Evolutionary conservation across 2,329 filamentous ascomycete genomes (phyloP).

Genomic region (Stagonosporopsis tanaceti): DNA sequence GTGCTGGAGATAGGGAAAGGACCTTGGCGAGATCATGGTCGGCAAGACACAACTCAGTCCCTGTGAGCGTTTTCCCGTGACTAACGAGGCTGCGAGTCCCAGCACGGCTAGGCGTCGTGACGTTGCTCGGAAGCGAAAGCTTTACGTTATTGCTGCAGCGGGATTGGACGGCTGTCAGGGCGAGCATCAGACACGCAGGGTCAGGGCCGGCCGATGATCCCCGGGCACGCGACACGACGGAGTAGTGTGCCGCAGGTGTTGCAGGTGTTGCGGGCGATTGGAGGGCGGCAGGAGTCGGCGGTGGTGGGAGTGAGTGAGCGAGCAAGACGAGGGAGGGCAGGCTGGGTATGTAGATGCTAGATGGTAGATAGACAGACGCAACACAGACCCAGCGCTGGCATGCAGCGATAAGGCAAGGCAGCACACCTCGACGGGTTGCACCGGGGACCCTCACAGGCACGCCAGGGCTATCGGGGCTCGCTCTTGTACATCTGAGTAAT

Average conservation of each 20-base stretch:
- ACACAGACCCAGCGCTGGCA: constrained; percentile 2
- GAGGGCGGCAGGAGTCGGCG: background rate
- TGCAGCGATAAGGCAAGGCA: constrained; percentile 22
- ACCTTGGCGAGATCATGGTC: constrained; percentile 56
- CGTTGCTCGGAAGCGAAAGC: constrained; percentile 35
- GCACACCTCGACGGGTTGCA: background rate
- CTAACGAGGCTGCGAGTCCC: constrained; percentile 30
- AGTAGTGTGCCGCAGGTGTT: background rate
- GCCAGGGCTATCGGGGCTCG: constrained; percentile 27
- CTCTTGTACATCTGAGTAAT: constrained; percentile 21
- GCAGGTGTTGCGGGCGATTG: background rate
- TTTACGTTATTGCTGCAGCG: constrained; percentile 49
- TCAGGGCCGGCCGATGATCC: constrained; percentile 32
- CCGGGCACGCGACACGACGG: constrained; percentile 24
- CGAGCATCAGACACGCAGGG: constrained; percentile 43
- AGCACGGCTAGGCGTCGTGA: constrained; percentile 35
- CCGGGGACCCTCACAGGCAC: too few species aligned
- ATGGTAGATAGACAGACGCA: background rate
- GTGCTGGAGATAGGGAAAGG: constrained; percentile 52
- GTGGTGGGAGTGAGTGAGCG: constrained; percentile 4
- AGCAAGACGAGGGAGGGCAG: background rate
- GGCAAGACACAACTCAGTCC: constrained; percentile 3
- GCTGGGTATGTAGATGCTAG: background rate
- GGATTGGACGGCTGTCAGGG: constrained; percentile 43
- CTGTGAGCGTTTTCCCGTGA: constrained; percentile 39